Evolutionary conservation across 192 early-diverging fungal genomes (phyloP).

Genomic region (Chytriomyces sp.): DNA sequence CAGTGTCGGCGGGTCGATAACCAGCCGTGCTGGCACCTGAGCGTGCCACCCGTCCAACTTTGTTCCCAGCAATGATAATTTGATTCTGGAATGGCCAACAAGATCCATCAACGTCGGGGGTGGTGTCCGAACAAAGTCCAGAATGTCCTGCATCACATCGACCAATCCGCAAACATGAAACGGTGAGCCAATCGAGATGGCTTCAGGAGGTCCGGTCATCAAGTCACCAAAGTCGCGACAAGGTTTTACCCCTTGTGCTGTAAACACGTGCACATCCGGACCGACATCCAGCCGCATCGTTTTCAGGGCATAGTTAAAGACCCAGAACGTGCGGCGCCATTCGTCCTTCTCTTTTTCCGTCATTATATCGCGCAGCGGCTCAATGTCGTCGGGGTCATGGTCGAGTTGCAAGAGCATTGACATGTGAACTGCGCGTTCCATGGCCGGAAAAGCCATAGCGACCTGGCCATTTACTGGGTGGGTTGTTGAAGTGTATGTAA

Average conservation of each 20-base stretch:
- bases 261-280: background rate
- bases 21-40: background rate
- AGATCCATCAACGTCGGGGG: background rate
- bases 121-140: background rate
- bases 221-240: background rate
- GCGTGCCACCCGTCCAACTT: background rate
- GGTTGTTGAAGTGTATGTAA: no score
- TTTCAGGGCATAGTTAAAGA: background rate
- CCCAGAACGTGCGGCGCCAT: background rate
- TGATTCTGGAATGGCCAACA: background rate
- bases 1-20: background rate
- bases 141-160: background rate
- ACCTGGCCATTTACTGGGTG: background rate
- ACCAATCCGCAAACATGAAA: slow-evolving; percentile 1
- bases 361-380: background rate
- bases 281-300: background rate
- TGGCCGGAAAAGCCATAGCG: background rate
- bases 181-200: background rate
- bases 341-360: background rate
- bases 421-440: background rate
- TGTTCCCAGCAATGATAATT: background rate
- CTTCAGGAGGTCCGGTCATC: background rate
- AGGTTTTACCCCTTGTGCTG: background rate
- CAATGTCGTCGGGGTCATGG: background rate
- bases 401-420: background rate